Evolutionary conservation across 805 yeast genomes (phyloP).

Genomic region (Wickerhamomyces rabaulensis): DNA sequence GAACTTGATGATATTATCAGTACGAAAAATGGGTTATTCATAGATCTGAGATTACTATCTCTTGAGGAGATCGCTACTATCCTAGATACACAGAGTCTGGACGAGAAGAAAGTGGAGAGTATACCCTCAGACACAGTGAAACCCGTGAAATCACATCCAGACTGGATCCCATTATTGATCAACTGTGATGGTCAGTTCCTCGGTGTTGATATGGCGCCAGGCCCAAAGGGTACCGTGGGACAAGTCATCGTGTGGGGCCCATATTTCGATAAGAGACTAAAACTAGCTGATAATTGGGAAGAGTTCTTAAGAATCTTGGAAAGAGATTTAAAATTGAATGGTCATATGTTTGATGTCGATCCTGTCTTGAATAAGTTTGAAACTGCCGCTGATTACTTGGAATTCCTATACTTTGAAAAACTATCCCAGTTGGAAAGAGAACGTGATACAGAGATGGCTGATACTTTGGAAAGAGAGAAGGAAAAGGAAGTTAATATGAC

Average conservation of each 20-base stretch:
- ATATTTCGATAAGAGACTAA: neutral
- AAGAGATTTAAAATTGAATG: neutral
- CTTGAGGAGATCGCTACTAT: neutral
- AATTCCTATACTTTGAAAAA: neutral
- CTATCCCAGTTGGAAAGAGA: neutral
- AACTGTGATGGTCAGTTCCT: constrained; percentile 1
- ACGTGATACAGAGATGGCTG: too few species aligned
- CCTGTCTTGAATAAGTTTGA: neutral
- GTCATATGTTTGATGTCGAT: neutral
- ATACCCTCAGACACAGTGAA: neutral
- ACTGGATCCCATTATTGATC: neutral
- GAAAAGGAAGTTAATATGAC: too few species aligned
- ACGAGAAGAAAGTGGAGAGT: neutral
- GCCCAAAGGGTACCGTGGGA: neutral
- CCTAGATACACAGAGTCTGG: neutral
- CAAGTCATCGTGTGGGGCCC: neutral
- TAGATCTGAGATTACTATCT: neutral
- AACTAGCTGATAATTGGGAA: neutral
- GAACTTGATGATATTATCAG: neutral
- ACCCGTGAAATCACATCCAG: neutral
- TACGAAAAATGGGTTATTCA: neutral
- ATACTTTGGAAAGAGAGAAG: too few species aligned
- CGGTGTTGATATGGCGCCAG: neutral
- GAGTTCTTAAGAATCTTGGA: neutral
- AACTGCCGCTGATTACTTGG: neutral